Percentiles rank a stretch among this genome's conserved stretches.
Evolutionary conservation across 345 rosid species (phyloP).

Genomic region (Chamaenerion angustifolium): DNA sequence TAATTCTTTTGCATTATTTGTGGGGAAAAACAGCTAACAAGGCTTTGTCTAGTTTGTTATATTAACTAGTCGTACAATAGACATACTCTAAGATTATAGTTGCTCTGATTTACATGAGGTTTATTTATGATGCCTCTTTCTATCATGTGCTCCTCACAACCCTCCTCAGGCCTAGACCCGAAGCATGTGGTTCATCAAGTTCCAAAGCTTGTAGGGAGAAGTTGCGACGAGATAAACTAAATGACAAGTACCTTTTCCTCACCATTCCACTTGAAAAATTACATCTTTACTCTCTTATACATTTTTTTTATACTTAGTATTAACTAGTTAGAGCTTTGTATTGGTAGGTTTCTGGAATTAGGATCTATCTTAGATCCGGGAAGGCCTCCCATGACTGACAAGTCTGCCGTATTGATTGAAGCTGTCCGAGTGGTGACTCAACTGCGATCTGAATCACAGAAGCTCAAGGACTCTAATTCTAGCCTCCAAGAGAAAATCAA

Average conservation of each 20-base stretch:
- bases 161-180: conserved; percentile 35
- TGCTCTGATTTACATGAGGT: too few species aligned
- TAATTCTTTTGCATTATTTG: too few species aligned
- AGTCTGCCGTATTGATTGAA: conserved; percentile 82
- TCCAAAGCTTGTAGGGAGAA: conserved; percentile 99
- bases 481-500: conserved; percentile 83
- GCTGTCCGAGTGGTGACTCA: conserved; percentile 88
- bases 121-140: too few species aligned
- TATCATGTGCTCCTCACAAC: too few species aligned
- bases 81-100: too few species aligned
- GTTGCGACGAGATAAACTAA: conserved; percentile 83
- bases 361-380: conserved; percentile 80
- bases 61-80: too few species aligned
- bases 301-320: neutral
- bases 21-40: too few species aligned
- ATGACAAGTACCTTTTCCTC: conserved; percentile 56
- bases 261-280: neutral
- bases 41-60: too few species aligned
- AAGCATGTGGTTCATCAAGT: conserved; percentile 49
- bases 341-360: conserved; percentile 73
- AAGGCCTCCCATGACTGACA: conserved; percentile 84
- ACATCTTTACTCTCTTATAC: neutral
- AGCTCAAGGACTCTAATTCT: conserved; percentile 70
- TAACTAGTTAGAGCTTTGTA: conserved; percentile 1
- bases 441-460: conserved; percentile 73